Base-by-base conservation (phyloP, 2,329 filamentous ascomycete species). In the Colletotrichum horii region DNA sequence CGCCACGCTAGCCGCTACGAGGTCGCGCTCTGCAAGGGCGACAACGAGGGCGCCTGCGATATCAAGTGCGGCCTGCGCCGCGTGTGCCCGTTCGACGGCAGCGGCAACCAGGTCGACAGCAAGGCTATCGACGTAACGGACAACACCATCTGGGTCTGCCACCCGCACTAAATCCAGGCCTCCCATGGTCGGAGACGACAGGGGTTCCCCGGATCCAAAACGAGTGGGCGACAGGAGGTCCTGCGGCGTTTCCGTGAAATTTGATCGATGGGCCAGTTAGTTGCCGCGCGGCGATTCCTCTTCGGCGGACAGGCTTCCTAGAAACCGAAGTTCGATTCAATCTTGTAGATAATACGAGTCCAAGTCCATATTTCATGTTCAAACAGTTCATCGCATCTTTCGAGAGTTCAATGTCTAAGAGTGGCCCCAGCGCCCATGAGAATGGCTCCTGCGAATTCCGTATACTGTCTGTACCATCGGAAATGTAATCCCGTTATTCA, bases 1-100 rank as follows among this genome's bases (percentile, higher is more conserved):
- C 70, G 70, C 19, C 70, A 73, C 70, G 70, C 66, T 19, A 73
- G 70, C 30, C 70, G 70, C 15, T 73, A 73, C 30, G 70, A 73
- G 56, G n/a, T 73, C 8, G 70, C 70, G 8, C 38, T 73, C 8
- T 74, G 71, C 67, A 65, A 66, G 32, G 71, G 71, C 5, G 36
- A 71, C 24, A 36, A 71, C 12, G 67, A 71, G 48, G 36, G 6
- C 8, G 28, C 58, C 15, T 71, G 66, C 43, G 71, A 74, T 4
- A 48, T 74, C 52, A 71, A 66, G n/a, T 71, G 71, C 14, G 71
- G 71, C 4, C 32, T 65, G 15, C 66, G 68, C 28, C 58, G 71
- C 8, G 68, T 71, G 24, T 74, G 71, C 26, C 66, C 66, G 24
- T 28, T 32, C 0, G 58, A 70, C 16, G 67, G 30, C 30, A 19